Base-by-base conservation (phyloP, 495 filamentous ascomycete genomes). In the Parathielavia appendiculata region DNA sequence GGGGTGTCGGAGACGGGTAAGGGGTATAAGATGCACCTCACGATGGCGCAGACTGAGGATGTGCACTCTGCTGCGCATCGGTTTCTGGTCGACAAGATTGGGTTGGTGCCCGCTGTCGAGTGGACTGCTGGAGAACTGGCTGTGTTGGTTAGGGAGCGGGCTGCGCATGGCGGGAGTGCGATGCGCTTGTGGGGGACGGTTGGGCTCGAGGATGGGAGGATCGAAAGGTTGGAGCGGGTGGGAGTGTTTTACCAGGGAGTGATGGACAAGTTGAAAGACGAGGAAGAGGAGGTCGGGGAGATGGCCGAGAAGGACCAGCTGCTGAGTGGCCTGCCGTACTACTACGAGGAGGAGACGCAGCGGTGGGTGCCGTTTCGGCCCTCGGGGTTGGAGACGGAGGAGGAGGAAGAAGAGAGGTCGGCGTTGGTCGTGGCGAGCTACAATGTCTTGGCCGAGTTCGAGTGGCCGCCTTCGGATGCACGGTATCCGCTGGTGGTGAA, bases 371-470 rank as follows among this genome's bases (percentile, higher is more conserved):
- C 57, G 17, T 55, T 49, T 26, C 49, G 36, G 43, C 40, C 40
- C 22, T n/a, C 30, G n/a, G 16, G n/a, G 19, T n/a, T 43, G 26
- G 41, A 13, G 14, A 44, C 17, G 38, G 19, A 56, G 40, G 43
- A 57, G 40, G 43, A 51, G n/a, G 54, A 57, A 8, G n/a, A 20
- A 8, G n/a, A 20, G 20, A 32, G 46, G 20, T 43, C 43, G 22
- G 52, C 41, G 7, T 55, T 84, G 17, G 60, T 59, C 0, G 56
- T 84, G 32, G 71, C 79, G 14, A 80, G 72, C 50, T 86, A 83
- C 62, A 86, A 86, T 56, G 68, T 84, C 22, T 70, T 84, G 34
- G 75, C 78, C 13, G 81, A 84, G 35, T 78, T 79, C 35, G 57
- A 71, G 14, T 74, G 73, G 46, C 79, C 81, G 0, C 70, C 76